Base-by-base conservation (phyloP, 2,329 filamentous ascomycete genomes). In the Leptographium lundbergii region DNA sequence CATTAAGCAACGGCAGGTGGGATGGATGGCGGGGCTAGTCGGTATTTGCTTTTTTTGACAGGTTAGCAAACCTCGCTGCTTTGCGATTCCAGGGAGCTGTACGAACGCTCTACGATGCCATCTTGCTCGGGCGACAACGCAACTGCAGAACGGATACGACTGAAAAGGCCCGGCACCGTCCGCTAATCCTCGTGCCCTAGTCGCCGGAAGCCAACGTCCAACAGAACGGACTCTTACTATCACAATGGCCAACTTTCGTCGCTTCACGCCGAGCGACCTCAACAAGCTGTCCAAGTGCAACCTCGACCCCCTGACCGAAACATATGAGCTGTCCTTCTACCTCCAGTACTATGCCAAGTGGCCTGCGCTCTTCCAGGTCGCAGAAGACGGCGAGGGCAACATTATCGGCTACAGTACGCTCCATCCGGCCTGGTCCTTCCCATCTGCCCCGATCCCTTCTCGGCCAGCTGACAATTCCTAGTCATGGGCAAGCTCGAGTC, bases 401-500 rank as follows among this genome's bases (percentile, higher is more conserved):
- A 92, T 97, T 60, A 87, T 96, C 64, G 94, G 89, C 59, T 99
- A 99, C 73, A 95, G 91, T 95, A 80, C 60, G 83, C 75, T 14
- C 6, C 11, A 1, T 39, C 42, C 25, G 1, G 9, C 17, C 13
- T 24, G n/a, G 22, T 36, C 25, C 14, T 34, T 45, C n/a, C n/a
- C n/a, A 9, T 34, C 32, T 34, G 32, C 32, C 6, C 9, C 32
- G 32, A 1, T 32, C 17, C n/a, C 48, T 29, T 51, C 29, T 51
- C 14, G 2, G 42, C 4, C 9, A 29, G 39, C 48, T 27, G 25
- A 27, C 13, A 13, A 24, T 25, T 17, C 17, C 2, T 63, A 96
- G 91, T 99, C 70, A 95, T 99, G 82, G 94, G 92, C 69, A 99
- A 99, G 76, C 82, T 95, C 61, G 92, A 97, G 76, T 86, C 90